Evolutionary conservation across 2,329 filamentous ascomycete genomes (phyloP).

Genomic region (Zymoseptoria ardabiliae): DNA sequence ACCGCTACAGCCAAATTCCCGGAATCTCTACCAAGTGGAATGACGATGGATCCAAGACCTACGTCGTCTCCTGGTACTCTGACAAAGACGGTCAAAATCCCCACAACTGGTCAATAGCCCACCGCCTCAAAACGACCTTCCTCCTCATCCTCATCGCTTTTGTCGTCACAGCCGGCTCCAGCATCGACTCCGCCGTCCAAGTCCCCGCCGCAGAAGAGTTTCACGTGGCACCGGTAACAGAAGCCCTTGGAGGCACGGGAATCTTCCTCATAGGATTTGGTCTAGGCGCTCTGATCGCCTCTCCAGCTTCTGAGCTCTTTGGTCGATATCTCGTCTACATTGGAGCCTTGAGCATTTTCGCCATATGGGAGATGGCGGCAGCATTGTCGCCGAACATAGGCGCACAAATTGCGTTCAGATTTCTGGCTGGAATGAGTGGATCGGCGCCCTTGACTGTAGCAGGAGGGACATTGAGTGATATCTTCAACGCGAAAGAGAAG

Average conservation of each 20-base stretch:
- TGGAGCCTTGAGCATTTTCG: slow-evolving; percentile 7
- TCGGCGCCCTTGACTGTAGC: neutral
- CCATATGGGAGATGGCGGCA: slow-evolving; percentile 2
- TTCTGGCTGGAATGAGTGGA: slow-evolving; percentile 2
- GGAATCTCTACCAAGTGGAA: neutral
- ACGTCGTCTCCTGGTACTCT: neutral
- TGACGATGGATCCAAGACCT: neutral
- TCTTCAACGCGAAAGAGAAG: neutral
- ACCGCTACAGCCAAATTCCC: neutral
- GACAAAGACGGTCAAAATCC: neutral
- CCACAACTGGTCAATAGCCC: neutral
- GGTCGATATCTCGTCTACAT: slow-evolving; percentile 22
- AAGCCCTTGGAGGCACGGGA: neutral
- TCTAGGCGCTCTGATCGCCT: slow-evolving; percentile 30
- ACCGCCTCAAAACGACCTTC: neutral
- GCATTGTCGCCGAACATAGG: slow-evolving; percentile 10
- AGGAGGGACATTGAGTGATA: slow-evolving; percentile 28
- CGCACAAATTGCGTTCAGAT: slow-evolving; percentile 16
- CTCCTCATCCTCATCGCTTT: neutral
- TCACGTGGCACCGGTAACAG: neutral
- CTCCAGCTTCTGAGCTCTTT: slow-evolving; percentile 34
- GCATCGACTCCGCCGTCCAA: neutral
- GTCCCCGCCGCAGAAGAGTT: neutral
- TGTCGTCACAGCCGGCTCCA: neutral
- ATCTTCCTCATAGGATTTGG: slow-evolving; percentile 31